Evolutionary conservation across 2,329 filamentous ascomycete genomes (phyloP).

Genomic region (Arthrobotrys megalospora): DNA sequence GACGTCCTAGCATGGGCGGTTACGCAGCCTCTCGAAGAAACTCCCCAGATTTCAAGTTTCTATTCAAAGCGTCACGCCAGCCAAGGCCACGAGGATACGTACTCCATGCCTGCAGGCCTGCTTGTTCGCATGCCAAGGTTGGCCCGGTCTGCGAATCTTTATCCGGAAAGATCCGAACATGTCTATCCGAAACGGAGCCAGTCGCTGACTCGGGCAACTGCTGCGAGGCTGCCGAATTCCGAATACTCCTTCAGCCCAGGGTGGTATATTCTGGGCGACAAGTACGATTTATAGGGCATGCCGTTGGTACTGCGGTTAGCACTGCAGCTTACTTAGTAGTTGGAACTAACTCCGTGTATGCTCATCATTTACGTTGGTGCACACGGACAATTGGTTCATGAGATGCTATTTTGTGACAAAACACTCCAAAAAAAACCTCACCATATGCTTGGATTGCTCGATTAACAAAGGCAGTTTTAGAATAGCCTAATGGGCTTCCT

Average conservation of each 20-base stretch:
- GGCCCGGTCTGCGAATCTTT: constrained; percentile 14
- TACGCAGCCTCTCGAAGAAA: constrained; percentile 4
- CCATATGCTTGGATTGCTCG: no score
- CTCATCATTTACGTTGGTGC: no score
- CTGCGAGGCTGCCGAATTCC: constrained; percentile 18
- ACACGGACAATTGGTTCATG: no score
- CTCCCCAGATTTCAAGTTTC: constrained; percentile 22
- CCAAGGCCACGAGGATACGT: constrained; percentile 18
- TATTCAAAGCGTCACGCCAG: constrained; percentile 39
- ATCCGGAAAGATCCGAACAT: constrained; percentile 49
- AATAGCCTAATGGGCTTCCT: no score
- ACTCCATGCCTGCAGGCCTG: constrained; percentile 9
- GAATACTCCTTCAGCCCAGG: neutral
- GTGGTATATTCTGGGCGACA: neutral
- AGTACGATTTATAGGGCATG: neutral
- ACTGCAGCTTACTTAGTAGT: no score
- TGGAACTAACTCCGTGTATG: no score
- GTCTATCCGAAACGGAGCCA: constrained; percentile 31
- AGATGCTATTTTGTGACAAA: no score
- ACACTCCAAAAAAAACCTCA: no score
- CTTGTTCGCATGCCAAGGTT: constrained; percentile 30
- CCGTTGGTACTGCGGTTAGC: neutral
- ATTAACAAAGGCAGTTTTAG: no score
- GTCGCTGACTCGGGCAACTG: constrained; percentile 22
- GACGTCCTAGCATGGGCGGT: constrained; percentile 7